These are phyloP conservation scores for Tirmania nivea DNA, from an alignment of 495 filamentous ascomycete genomes.

Conservation along the genomic window DNA sequence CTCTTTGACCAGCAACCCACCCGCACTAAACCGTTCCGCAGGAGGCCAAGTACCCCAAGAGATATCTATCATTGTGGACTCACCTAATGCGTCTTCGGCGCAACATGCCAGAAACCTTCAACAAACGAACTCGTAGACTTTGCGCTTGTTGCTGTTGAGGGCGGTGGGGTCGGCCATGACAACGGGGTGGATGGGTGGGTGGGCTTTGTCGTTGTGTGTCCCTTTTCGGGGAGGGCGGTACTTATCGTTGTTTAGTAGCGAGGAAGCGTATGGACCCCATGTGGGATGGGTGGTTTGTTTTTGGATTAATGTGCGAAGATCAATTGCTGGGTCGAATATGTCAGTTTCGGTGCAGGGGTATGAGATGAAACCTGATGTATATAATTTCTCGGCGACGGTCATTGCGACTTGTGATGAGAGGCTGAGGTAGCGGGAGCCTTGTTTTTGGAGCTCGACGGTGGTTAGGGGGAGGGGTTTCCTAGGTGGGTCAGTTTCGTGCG, in stretches of 20 bases:
- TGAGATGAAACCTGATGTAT: constrained; percentile 86
- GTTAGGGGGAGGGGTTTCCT: constrained; percentile 70
- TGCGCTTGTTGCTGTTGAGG: constrained; percentile 43
- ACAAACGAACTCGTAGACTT: constrained; percentile 83
- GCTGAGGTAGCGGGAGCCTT: constrained; percentile 62
- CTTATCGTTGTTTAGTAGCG: constrained; percentile 43
- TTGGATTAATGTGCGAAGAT: constrained; percentile 55
- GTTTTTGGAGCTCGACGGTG: constrained; percentile 96
- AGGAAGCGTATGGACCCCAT: background rate
- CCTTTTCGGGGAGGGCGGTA: constrained; percentile 69
- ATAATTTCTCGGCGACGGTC: constrained; percentile 71
- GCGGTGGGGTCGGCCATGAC: constrained; percentile 43
- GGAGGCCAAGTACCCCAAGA: constrained; percentile 39
- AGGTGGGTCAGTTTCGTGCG: too few relatives aligned
- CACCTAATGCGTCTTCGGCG: constrained; percentile 76
- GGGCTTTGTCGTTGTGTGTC: constrained; percentile 79
- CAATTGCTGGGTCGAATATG: constrained; percentile 77
- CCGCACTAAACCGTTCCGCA: constrained; percentile 51
- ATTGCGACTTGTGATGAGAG: constrained; percentile 77
- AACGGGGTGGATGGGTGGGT: constrained; percentile 91
- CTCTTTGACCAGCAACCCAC: constrained; percentile 66
- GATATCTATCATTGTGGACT: constrained; percentile 64
- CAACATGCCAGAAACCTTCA: constrained; percentile 91
- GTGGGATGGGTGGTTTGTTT: constrained; percentile 44
- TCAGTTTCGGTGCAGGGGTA: constrained; percentile 96